Base-by-base conservation (phyloP, 2,329 filamentous ascomycete species). In the Sporothrix dimorphospora region DNA sequence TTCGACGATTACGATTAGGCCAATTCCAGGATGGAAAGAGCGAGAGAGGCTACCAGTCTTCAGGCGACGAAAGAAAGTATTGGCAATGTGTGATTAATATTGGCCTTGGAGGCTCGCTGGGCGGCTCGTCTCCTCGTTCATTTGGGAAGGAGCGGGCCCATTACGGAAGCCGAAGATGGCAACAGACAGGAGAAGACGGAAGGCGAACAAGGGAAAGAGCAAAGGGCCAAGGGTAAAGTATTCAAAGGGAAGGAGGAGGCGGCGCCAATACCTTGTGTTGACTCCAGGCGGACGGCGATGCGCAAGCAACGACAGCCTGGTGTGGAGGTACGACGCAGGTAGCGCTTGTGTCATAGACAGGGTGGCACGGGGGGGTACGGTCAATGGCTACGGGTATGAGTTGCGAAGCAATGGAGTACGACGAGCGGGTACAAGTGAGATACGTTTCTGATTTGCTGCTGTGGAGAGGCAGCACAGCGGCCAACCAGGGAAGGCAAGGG, bases 331-430 rank as follows among this genome's bases (percentile, higher is more conserved):
- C 51, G 51, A 47, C 38, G 7, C 38, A 59, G 42, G 69, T 70
- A 70, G 42, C 55, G 69, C 55, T 47, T 45, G 55, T 63, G 69
- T 70, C 68, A 61, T 67, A 21, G 42, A 49, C 45, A 49, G 63
- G 14, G 61, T 63, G 59, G 59, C 42, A 63, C 16, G 55, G 38
- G 12, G 53, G 24, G 14, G 16, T 57, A 30, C 53, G 27, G 51
- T 30, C 55, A 38, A 27, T 11, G n/a, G n/a, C n/a, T n/a, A 42
- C 14, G 40, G 40, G 40, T 12, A 7, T 12, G 6, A 42, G 40
- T 42, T 8, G 40, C 40, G 9, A 16, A 47, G 61, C 34, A 21
- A 65, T 21, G n/a, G 40, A 49, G 42, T 19, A 49, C 42, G 21
- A 49, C 40, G 21, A 42, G 61, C 21, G 61, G 38, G 24, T 47